phyloP scores from a whole-genome alignment of 1,284 basidiomycete genomes.

The Malassezia dermatis region DNA sequence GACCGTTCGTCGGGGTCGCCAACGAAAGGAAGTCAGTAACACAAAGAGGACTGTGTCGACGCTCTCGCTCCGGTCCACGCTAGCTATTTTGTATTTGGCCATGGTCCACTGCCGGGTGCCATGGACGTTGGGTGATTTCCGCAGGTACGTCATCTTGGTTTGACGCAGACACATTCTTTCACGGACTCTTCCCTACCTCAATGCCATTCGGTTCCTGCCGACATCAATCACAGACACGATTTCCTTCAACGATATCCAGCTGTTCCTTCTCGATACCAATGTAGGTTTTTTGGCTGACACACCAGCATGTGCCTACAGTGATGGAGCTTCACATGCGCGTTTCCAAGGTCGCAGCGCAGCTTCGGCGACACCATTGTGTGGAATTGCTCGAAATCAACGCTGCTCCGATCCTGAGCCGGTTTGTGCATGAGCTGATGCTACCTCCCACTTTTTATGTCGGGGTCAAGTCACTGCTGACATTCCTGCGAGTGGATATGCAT shows the following conservation, averaged over 20 bases:
- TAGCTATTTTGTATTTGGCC: slow-evolving; percentile 13
- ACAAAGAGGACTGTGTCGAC: not conserved
- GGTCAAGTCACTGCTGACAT: slow-evolving; percentile 22
- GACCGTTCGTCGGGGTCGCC: not conserved
- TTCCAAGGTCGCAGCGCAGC: slow-evolving; percentile 57
- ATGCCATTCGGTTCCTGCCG: slow-evolving; percentile 61
- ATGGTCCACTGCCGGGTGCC: slow-evolving; percentile 11
- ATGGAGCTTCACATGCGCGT: slow-evolving; percentile 57
- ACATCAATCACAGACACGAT: slow-evolving; percentile 59
- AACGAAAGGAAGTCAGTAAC: not conserved
- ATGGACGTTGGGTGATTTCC: slow-evolving; percentile 10
- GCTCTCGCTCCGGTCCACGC: slow-evolving; percentile 11
- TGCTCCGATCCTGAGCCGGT: slow-evolving; percentile 69
- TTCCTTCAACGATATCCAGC: slow-evolving; percentile 41
- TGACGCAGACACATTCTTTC: slow-evolving; percentile 10
- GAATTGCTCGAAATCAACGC: slow-evolving; percentile 66
- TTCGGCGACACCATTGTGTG: slow-evolving; percentile 56
- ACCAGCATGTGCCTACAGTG: slow-evolving; percentile 56
- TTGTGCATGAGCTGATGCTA: slow-evolving; percentile 60
- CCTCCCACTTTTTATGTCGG: slow-evolving; percentile 55
- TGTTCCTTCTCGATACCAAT: slow-evolving; percentile 46
- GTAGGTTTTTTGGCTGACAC: not conserved
- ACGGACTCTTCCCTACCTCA: slow-evolving; percentile 63
- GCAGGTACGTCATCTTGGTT: not conserved
- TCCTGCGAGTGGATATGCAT: slow-evolving; percentile 16